A percentile compares a stretch with the other conserved stretches of the same genome.
phyloP scores from a whole-genome alignment of 1,139 yeast species.

The Pneumocystis sp. region DNA sequence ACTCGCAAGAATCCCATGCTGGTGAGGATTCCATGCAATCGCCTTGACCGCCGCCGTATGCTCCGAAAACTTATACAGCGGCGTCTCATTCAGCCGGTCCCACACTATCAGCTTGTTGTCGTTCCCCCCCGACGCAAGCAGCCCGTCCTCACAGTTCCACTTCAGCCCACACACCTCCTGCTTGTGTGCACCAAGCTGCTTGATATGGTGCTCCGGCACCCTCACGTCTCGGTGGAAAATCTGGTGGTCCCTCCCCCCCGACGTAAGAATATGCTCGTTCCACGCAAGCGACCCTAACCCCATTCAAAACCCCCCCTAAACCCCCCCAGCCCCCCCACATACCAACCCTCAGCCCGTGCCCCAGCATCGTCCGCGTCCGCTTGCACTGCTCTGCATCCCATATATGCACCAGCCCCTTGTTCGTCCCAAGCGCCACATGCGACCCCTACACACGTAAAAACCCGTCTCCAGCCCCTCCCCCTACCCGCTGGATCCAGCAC shows the following conservation, averaged over 20 bases:
- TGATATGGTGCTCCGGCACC: slow-evolving; percentile 66
- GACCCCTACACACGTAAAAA: slow-evolving; percentile 30
- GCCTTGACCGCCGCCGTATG: slow-evolving; percentile 96
- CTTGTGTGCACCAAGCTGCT: slow-evolving; percentile 56
- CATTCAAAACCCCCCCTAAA: background rate
- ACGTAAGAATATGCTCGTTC: slow-evolving; percentile 78
- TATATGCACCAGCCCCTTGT: slow-evolving; percentile 73
- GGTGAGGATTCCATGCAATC: slow-evolving; percentile 95
- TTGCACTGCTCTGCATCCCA: slow-evolving; percentile 87
- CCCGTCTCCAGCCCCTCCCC: slow-evolving; percentile 19
- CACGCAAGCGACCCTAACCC: slow-evolving; percentile 51
- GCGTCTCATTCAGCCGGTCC: slow-evolving; percentile 64
- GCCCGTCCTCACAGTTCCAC: slow-evolving; percentile 72
- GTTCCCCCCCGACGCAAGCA: slow-evolving; percentile 81
- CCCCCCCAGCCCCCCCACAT: slow-evolving; percentile 23
- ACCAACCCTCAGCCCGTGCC: slow-evolving; percentile 62
- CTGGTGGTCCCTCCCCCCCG: slow-evolving; percentile 76
- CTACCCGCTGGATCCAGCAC: slow-evolving; percentile 72
- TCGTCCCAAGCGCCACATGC: slow-evolving; percentile 85
- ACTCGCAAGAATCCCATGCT: slow-evolving; percentile 77
- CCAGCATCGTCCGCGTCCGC: slow-evolving; percentile 81
- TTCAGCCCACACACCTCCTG: slow-evolving; percentile 94
- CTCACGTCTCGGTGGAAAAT: slow-evolving; percentile 87
- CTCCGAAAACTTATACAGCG: slow-evolving; percentile 60
- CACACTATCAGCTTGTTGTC: slow-evolving; percentile 75